Base-by-base conservation (phyloP, 345 rosid genomes). In the Hevea brasiliensis region DNA sequence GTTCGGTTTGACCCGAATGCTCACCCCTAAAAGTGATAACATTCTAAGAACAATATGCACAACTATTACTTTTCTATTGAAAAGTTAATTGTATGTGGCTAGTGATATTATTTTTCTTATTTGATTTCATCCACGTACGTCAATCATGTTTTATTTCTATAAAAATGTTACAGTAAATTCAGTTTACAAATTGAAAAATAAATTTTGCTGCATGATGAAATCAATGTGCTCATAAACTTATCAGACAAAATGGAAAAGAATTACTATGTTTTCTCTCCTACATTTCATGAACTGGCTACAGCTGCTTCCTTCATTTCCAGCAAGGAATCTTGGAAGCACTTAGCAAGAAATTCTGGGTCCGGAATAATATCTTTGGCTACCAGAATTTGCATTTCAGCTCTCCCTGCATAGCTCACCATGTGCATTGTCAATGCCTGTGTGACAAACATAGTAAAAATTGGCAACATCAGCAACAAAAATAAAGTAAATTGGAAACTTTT, bases 331-430 rank as follows among this genome's bases (percentile, higher is more conserved):
- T 88, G 85, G 10, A 85, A 85, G 80, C 90, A 85, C 70, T 80
- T 83, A 3, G 89, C 90, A 27, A 88, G 82, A 77, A 84, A 80
- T 69, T 82, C 90, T 0, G 92, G 90, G 61, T 87, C 92, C 15
- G 88, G 90, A 44, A 90, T 83, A 3, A 90, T 81, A 63, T 88
- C 90, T 77, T 86, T 86, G 29, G 92, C 90, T 61, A 81, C 95
- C 70, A 88, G 47, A 42, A 90, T 65, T 67, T 87, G 95, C 84
- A 90, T 68, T 17, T 88, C 88, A 27, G 87, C 91, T 73, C 73
- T 79, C 14, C 85, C 89, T 10, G 86, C 87, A 56, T 90, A 90
- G 81, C 89, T 90, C 83, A 85, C 57, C 92, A 85, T 85, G 85
- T 88, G 88, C 95, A 90, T 87, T 9, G 86, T 82, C 8, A 88